Percentiles rank a stretch among this genome's conserved stretches.
Conservation (phyloP, 306 rosid genomes). For the Astragalus membranaceus region DNA sequence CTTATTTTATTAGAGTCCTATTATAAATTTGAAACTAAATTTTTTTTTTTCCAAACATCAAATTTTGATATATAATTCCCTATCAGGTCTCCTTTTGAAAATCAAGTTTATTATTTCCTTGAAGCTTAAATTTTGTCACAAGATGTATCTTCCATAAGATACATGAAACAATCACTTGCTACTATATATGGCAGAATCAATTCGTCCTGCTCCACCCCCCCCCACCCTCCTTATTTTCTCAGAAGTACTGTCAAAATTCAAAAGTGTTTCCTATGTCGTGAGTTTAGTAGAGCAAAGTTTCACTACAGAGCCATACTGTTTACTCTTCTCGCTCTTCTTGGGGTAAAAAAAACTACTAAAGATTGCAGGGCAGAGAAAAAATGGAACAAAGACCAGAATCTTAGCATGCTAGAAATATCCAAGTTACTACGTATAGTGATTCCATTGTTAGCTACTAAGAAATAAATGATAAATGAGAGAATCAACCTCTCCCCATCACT, state of each 20-base stretch:
- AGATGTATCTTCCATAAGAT: background rate
- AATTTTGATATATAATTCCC: background rate
- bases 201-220: background rate
- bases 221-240: background rate
- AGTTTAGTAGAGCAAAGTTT: background rate
- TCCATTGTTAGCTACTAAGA: background rate
- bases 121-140: background rate
- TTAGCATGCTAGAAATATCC: background rate
- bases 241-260: background rate
- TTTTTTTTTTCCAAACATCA: background rate
- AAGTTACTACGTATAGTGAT: background rate
- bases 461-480: background rate
- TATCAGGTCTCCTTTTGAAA: background rate
- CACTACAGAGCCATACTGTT: background rate
- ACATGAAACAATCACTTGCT: background rate
- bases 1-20: background rate
- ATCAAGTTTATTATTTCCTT: background rate
- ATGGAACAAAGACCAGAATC: background rate
- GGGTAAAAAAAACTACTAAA: background rate
- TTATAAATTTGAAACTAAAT: background rate
- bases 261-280: background rate
- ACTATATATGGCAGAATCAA: background rate
- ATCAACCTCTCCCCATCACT: background rate
- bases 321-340: background rate
- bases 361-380: background rate